Evolutionary conservation across 129 eudicot genomes (phyloP), one percentile per base, ranked within the genome.

Genomic region (Dittrichia graveolens): DNA sequence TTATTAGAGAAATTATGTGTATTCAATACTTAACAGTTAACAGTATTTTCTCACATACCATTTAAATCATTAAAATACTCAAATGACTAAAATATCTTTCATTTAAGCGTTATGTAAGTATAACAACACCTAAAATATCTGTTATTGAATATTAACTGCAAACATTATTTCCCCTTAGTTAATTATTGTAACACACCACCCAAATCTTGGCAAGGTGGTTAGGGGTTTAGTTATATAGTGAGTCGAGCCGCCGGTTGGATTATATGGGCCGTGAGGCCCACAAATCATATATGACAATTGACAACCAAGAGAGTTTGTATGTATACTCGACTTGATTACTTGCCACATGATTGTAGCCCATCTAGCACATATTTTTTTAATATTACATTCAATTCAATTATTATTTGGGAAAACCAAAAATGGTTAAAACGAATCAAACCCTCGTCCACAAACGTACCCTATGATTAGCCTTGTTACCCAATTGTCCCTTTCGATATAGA

Each of bases 231-330:
- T 19, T 40, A 56, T 19, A 55, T 71, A 54, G 24, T 56, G 55
- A 2, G 1, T 24, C 31, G 31, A 24, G 31, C 31, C 34, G 13
- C 15, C 16, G 11, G 19, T 19, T 56, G 75, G 54, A 42, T n/a
- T 44, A 72, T 5, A 72, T 34, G 65, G 75, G 65, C 63, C 67
- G 46, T 57, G 48, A 75, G 73, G 66, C 58, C 73, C 56, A 75
- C 73, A 34, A 75, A 39, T 10, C 24, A 10, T 19, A 75, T 41
- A 75, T 45, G 74, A 64, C 70, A 65, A 9, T 4, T 54, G 63
- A 40, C 71, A 74, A 42, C 54, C 9, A 19, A 60, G 16, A 1
- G 34, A 11, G 55, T 60, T 77, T 69, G 71, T 31, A 45, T 54
- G 9, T 15, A 15, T 24, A 24, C 31, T 24, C 31, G 31, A 24